Evolutionary conservation across 495 filamentous ascomycete genomes (phyloP).

Genomic region (Cenococcum geophilum): DNA sequence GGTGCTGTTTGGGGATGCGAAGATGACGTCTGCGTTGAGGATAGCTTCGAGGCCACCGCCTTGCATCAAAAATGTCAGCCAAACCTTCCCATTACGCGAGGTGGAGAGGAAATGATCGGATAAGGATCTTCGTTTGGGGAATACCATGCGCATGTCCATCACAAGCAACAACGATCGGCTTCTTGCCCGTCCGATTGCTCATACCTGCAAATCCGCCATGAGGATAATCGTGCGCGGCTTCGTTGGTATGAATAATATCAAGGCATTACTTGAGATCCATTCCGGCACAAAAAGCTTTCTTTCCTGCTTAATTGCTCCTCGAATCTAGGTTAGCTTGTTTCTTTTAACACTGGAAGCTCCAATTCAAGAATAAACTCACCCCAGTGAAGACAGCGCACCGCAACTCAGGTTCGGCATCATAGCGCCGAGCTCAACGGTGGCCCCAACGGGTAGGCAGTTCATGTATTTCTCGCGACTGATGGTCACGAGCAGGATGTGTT

Average conservation of each 20-base stretch:
- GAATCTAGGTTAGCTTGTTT: not conserved
- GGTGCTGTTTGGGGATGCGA: conserved; percentile 21
- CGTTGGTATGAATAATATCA: conserved; percentile 17
- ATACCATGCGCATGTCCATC: conserved; percentile 25
- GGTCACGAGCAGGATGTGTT: conserved; percentile 33
- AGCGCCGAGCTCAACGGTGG: conserved; percentile 29
- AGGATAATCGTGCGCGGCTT: conserved; percentile 19
- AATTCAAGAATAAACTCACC: not conserved
- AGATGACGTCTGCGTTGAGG: conserved; percentile 20
- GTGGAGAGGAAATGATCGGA: no score
- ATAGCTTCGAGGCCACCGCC: conserved; percentile 19
- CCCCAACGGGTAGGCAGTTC: conserved; percentile 33
- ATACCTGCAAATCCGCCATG: conserved; percentile 18
- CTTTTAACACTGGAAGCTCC: not conserved
- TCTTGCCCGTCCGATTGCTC: conserved; percentile 24
- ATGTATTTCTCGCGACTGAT: conserved; percentile 30
- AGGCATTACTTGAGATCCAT: conserved; percentile 33
- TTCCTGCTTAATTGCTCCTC: conserved; percentile 7
- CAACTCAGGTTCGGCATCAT: conserved; percentile 31
- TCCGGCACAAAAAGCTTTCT: conserved; percentile 31
- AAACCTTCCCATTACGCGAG: not conserved
- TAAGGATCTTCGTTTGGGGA: not conserved
- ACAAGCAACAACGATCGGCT: conserved; percentile 24
- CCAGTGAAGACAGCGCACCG: conserved; percentile 32
- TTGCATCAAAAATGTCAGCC: not conserved